phyloP scores from a whole-genome alignment of 2,329 filamentous ascomycete genomes.

The Waltergamsia citrina region DNA sequence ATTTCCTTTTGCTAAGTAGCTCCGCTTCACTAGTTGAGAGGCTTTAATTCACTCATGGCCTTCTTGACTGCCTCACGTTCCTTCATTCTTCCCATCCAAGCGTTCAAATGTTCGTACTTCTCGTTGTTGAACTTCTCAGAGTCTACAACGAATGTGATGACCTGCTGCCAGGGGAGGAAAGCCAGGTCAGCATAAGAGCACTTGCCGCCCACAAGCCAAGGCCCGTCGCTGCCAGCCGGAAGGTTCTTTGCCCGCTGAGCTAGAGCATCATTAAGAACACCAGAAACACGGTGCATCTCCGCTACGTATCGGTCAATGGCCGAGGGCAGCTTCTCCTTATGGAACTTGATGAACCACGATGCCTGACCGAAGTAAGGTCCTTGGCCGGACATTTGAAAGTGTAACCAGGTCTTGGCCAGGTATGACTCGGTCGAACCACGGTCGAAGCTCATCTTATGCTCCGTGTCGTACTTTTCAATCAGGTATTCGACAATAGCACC shows the following conservation, averaged over 20 bases:
- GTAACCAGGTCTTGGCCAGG: constrained; percentile 10
- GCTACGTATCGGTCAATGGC: constrained; percentile 16
- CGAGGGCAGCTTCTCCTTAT: neutral
- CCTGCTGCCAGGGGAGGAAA: constrained; percentile 13
- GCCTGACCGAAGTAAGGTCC: constrained; percentile 34
- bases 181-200: constrained; percentile 27
- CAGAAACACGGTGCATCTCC: constrained; percentile 16
- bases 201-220: constrained; percentile 31
- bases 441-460: constrained; percentile 7
- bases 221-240: neutral
- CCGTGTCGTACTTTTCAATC: constrained; percentile 14
- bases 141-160: constrained; percentile 3
- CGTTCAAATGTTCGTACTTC: constrained; percentile 11
- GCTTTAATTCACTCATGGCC: too few species aligned
- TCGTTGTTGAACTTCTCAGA: constrained; percentile 8
- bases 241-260: constrained; percentile 6
- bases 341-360: constrained; percentile 20
- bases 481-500: constrained; percentile 17
- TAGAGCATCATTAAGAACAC: constrained; percentile 14
- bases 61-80: too few species aligned
- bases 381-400: constrained; percentile 17
- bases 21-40: too few species aligned
- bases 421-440: neutral
- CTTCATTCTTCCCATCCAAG: too few species aligned
- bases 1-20: too few species aligned